Percentiles rank a stretch among this genome's conserved stretches.
Conservation (phyloP, 352 stramenopile species). For the Globisporangium yorkense region DNA sequence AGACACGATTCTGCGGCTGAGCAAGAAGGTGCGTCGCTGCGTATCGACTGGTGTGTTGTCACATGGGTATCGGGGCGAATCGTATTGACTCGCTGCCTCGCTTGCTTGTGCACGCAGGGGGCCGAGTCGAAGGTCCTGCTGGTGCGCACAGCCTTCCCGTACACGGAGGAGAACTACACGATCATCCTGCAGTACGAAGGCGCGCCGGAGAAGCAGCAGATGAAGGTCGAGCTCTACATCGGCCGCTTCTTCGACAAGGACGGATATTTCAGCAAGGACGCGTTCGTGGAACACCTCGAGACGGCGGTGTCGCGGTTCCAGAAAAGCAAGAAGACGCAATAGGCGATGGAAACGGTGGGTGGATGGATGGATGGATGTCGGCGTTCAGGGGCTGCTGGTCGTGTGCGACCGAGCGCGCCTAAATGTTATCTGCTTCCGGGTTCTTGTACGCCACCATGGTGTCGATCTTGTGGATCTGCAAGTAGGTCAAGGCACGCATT, state of each 20-base stretch:
- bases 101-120: slow-evolving; percentile 14
- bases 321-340: slow-evolving; percentile 61
- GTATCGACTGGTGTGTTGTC: neutral
- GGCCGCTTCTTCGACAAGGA: slow-evolving; percentile 85
- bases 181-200: slow-evolving; percentile 45
- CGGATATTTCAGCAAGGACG: slow-evolving; percentile 77
- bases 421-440: slow-evolving; percentile 68
- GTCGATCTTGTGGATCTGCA: slow-evolving; percentile 96
- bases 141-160: slow-evolving; percentile 65
- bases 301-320: slow-evolving; percentile 56
- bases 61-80: neutral
- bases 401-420: slow-evolving; percentile 6
- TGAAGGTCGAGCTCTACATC: slow-evolving; percentile 70
- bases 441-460: slow-evolving; percentile 98
- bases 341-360: slow-evolving; percentile 22
- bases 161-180: slow-evolving; percentile 69
- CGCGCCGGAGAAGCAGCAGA: slow-evolving; percentile 28
- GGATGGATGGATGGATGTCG: slow-evolving; percentile 6
- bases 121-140: slow-evolving; percentile 32
- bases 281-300: slow-evolving; percentile 66
- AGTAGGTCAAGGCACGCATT: slow-evolving; percentile 2
- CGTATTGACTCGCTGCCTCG: neutral
- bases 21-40: slow-evolving; percentile 36
- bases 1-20: slow-evolving; percentile 70
- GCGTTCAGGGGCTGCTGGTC: neutral